phyloP scores from a whole-genome alignment of 257 asterid species.

The Solanum virginianum region DNA sequence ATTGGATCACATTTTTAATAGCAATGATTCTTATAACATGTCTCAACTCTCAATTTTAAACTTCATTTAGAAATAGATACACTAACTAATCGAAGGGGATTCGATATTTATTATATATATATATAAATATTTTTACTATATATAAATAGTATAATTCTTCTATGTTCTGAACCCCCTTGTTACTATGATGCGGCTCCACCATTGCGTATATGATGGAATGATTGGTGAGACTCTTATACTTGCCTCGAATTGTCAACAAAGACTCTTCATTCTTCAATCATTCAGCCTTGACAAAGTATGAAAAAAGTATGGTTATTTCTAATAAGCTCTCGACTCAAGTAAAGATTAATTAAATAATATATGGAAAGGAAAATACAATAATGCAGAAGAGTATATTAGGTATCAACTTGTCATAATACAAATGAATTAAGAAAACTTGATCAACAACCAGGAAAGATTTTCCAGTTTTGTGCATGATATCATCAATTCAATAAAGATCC shows the following conservation, averaged over 20 bases:
- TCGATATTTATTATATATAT: too few relatives aligned
- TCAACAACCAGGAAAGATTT: background rate
- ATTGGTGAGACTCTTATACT: too few relatives aligned
- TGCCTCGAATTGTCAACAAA: too few relatives aligned
- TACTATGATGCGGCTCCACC: too few relatives aligned
- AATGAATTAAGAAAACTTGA: background rate
- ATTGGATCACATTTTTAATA: too few relatives aligned
- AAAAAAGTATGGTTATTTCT: background rate
- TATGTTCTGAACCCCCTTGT: too few relatives aligned
- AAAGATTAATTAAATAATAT: fast-evolving
- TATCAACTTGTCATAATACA: background rate
- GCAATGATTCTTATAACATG: too few relatives aligned
- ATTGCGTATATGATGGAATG: too few relatives aligned
- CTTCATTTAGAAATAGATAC: background rate
- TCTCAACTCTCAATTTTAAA: background rate
- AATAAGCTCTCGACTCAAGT: fast-evolving
- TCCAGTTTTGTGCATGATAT: background rate
- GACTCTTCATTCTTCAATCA: background rate
- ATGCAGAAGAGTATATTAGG: background rate
- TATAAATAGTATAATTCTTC: too few relatives aligned
- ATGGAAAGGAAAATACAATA: background rate
- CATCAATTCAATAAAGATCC: background rate
- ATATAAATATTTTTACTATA: too few relatives aligned
- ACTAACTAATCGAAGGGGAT: fast-evolving
- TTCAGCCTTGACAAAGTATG: background rate